phyloP scores from a whole-genome alignment of 768 basidiomycete genomes.

The Suillus spraguei region DNA sequence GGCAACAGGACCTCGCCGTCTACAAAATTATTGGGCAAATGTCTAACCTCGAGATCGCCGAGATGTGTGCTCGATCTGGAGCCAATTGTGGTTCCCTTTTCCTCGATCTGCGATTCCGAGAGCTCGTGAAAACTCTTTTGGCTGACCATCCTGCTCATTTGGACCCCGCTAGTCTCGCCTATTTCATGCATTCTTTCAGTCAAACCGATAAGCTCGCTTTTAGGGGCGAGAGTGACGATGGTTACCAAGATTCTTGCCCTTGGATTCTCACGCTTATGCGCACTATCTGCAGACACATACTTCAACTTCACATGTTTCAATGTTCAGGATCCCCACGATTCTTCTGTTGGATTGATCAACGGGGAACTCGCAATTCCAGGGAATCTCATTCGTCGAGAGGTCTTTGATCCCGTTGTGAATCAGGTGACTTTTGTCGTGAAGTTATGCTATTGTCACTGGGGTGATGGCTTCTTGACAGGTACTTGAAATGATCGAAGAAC shows the following conservation, averaged over 20 bases:
- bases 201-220: constrained; percentile 88
- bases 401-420: constrained; percentile 86
- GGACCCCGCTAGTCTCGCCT: constrained; percentile 78
- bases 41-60: constrained; percentile 85
- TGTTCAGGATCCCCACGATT: constrained; percentile 79
- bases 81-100: constrained; percentile 88
- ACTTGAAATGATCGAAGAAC: constrained; percentile 76
- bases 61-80: constrained; percentile 86
- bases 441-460: constrained; percentile 10
- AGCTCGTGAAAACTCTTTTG: constrained; percentile 75
- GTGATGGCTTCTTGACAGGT: constrained; percentile 48
- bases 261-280: constrained; percentile 8
- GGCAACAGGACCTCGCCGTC: constrained; percentile 45
- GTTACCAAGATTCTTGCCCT: constrained; percentile 40
- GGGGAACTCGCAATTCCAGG: constrained; percentile 87
- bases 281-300: constrained; percentile 57
- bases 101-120: constrained; percentile 84
- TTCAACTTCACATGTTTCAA: constrained; percentile 94
- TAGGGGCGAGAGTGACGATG: constrained; percentile 72
- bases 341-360: constrained; percentile 76
- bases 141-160: constrained; percentile 86
- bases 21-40: constrained; percentile 84
- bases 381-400: constrained; percentile 73
- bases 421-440: constrained; percentile 49
- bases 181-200: constrained; percentile 88